Percentiles rank a stretch among this genome's conserved stretches.
These are phyloP conservation scores for Rhizodiscina lignyota DNA, from an alignment of 495 filamentous ascomycete species.

Conservation along the genomic window DNA sequence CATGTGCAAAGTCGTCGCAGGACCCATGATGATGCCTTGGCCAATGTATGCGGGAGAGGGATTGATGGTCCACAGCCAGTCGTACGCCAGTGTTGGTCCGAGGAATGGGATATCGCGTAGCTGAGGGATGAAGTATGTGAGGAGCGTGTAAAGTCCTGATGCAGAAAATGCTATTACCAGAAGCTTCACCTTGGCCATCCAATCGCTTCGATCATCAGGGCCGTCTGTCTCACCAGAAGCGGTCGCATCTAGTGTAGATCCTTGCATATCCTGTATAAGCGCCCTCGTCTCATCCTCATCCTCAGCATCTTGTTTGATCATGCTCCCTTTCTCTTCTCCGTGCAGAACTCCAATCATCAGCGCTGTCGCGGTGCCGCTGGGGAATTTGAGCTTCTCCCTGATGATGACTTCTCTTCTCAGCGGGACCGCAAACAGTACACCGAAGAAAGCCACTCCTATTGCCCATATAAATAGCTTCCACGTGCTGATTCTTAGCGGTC, in stretches of 20 bases:
- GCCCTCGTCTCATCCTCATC: constrained; percentile 10
- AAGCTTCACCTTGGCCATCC: constrained; percentile 45
- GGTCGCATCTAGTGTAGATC: constrained; percentile 16
- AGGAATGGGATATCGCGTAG: constrained; percentile 75
- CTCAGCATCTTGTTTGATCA: constrained; percentile 9
- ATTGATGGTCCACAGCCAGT: constrained; percentile 94
- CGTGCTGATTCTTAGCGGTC: constrained; percentile 53
- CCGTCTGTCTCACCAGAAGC: too few relatives aligned
- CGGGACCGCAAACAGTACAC: constrained; percentile 90
- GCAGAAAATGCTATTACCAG: constrained; percentile 39
- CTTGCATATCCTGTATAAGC: constrained; percentile 6
- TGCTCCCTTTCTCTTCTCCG: constrained; percentile 33
- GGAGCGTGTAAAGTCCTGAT: constrained; percentile 54
- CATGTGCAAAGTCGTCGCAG: constrained; percentile 90
- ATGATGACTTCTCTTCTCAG: constrained; percentile 78
- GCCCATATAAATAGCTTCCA: constrained; percentile 77
- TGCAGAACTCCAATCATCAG: constrained; percentile 83
- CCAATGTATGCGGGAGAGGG: constrained; percentile 90
- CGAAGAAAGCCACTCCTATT: constrained; percentile 83
- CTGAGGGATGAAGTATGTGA: constrained; percentile 81
- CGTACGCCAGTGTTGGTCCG: constrained; percentile 50
- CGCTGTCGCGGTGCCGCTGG: constrained; percentile 86
- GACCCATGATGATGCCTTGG: constrained; percentile 74
- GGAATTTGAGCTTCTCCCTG: constrained; percentile 80
- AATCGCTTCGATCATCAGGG: constrained; percentile 32